phyloP scores from a whole-genome alignment of 495 filamentous ascomycete genomes.

The Hypoxylon intermedium region DNA sequence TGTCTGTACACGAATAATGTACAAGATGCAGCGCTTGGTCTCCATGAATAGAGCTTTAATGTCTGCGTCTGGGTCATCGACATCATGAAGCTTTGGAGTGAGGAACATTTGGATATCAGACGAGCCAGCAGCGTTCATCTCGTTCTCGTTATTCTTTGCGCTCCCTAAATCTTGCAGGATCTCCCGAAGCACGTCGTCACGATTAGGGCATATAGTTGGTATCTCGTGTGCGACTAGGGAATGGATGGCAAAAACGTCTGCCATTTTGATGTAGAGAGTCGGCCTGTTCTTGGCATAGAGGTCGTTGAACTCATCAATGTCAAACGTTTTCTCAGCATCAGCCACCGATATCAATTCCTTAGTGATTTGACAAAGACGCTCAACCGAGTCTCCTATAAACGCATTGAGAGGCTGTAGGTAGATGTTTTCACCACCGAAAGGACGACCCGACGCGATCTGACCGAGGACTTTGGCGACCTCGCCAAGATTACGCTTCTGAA shows the following conservation, averaged over 20 bases:
- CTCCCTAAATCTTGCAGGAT: slow-evolving; percentile 91
- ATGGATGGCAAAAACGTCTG: slow-evolving; percentile 96
- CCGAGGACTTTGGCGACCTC: slow-evolving; percentile 91
- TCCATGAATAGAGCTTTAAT: slow-evolving; percentile 95
- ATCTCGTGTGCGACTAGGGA: slow-evolving; percentile 83
- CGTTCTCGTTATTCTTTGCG: slow-evolving; percentile 92
- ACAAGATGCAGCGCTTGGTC: slow-evolving; percentile 95
- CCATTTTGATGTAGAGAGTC: slow-evolving; percentile 97
- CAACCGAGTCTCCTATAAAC: slow-evolving; percentile 85
- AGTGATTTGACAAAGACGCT: slow-evolving; percentile 78
- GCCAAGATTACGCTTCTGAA: slow-evolving; percentile 90
- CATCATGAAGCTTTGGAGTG: slow-evolving; percentile 87
- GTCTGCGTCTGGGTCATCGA: slow-evolving; percentile 91
- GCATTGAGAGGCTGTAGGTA: slow-evolving; percentile 93
- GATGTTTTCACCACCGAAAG: slow-evolving; percentile 92
- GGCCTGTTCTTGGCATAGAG: slow-evolving; percentile 94
- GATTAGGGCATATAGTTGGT: slow-evolving; percentile 72
- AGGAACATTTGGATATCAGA: slow-evolving; percentile 92
- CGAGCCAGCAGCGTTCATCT: slow-evolving; percentile 84
- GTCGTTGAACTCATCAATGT: slow-evolving; percentile 98
- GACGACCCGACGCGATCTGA: slow-evolving; percentile 81
- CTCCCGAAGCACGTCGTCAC: slow-evolving; percentile 89
- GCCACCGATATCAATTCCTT: slow-evolving; percentile 77
- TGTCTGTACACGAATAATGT: slow-evolving; percentile 95
- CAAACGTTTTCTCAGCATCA: slow-evolving; percentile 87